A percentile compares a stretch with the other conserved stretches of the same genome.
Conservation (phyloP, 306 rosid genomes). For the Fragaria ananassa region DNA sequence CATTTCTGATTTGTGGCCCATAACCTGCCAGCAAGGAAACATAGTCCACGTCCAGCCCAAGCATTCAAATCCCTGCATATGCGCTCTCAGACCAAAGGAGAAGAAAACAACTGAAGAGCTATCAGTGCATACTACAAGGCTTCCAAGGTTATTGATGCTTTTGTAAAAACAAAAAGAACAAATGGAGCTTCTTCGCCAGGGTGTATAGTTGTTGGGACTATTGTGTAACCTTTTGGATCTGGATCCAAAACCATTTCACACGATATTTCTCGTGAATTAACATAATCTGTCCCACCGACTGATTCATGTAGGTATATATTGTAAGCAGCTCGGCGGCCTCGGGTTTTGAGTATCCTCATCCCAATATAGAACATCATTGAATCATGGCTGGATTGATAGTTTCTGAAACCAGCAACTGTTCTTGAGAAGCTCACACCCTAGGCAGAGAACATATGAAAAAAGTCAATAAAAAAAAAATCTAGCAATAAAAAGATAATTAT, state of each 20-base stretch:
- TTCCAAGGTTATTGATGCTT: slow-evolving; percentile 88
- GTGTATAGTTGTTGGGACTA: slow-evolving; percentile 96
- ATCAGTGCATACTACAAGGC: slow-evolving; percentile 35
- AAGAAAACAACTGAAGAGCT: slow-evolving; percentile 29
- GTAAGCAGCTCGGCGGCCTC: slow-evolving; percentile 92
- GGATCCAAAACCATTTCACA: slow-evolving; percentile 99
- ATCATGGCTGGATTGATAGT: slow-evolving; percentile 97
- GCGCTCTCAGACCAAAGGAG: slow-evolving; percentile 25
- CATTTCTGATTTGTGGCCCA: slow-evolving; percentile 20
- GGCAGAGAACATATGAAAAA: slow-evolving; percentile 21
- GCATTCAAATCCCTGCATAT: slow-evolving; percentile 39
- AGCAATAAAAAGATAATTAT: not conserved
- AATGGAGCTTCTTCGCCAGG: slow-evolving; percentile 99
- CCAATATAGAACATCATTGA: slow-evolving; percentile 96
- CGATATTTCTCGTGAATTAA: slow-evolving; percentile 95
- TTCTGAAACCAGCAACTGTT: slow-evolving; percentile 92
- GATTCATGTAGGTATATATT: slow-evolving; percentile 96
- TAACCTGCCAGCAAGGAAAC: slow-evolving; percentile 28
- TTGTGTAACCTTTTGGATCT: slow-evolving; percentile 97
- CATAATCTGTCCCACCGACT: slow-evolving; percentile 97
- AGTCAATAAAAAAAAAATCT: slow-evolving; percentile 11
- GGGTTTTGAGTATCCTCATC: slow-evolving; percentile 98
- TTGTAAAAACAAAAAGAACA: slow-evolving; percentile 96
- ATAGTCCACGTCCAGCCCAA: slow-evolving; percentile 46
- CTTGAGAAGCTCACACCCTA: slow-evolving; percentile 99